Base-by-base conservation (phyloP, 2,329 filamentous ascomycete genomes). In the Arthroderma sp. region DNA sequence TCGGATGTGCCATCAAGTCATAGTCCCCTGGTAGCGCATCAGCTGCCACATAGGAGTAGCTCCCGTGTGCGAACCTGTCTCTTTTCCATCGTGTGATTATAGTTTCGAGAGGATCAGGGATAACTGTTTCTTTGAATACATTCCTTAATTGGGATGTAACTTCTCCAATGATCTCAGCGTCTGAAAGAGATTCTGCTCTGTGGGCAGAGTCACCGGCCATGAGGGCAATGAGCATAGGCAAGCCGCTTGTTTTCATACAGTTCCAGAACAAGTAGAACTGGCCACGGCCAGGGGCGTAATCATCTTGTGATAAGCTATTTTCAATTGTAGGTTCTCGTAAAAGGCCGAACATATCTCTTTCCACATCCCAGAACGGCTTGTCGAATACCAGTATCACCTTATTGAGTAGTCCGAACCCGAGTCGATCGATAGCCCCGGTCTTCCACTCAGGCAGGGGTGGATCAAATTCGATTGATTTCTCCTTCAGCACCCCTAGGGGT, bases 181-280 rank as follows among this genome's bases (percentile, higher is more conserved):
- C 84, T 43, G 78, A 75, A 1, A 80, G 79, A 42, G 71, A 71
- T 63, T 98, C 93, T 0, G 86, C 86, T 51, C 94, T 83, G 54
- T 87, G 85, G 10, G 88, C 91, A 15, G 93, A 86, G 54, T 95
- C 86, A 22, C 91, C 91, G 41, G 89, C 89, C 89, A 98, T 95
- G 29, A 98, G 73, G 6, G 86, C 91, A 49, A 96, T 79, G 27
- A 95, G 72, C 42, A 87, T 86, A 1, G 85, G 91, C 32, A 94
- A 70, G 1, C 93, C 93, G 38, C 84, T 87, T 3, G 86, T 94
- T 54, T 86, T 85, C 48, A 87, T 82, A 44, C 87, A 86, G 56
- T 98, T 96, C 77, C 94, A 96, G 77, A 94, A 96, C 54, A 98
- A 78, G 57, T 96, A 98, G 65, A 94, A 94, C 27, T 88, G 82